These are phyloP conservation scores for Chlorella sp. DNA, from an alignment of 139 green algal species.

Conservation along the genomic window DNA sequence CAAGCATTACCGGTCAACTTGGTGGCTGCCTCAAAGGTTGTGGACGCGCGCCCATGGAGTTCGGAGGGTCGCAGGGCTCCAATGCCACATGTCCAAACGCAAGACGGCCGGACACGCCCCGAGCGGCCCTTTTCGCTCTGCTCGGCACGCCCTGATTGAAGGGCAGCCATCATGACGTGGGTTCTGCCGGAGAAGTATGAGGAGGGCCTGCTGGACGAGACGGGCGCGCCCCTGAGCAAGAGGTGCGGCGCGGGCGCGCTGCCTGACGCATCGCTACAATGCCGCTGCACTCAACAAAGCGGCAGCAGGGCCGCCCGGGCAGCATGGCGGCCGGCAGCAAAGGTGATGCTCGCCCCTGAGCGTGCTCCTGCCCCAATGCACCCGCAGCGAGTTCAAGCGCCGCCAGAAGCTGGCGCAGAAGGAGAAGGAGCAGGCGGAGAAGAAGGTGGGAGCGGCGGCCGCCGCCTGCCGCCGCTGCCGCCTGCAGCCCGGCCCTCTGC, in stretches of 20 bases:
- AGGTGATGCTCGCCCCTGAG: neutral
- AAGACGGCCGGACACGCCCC: too few species aligned
- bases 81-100: too few species aligned
- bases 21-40: too few species aligned
- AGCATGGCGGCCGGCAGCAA: neutral
- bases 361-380: neutral
- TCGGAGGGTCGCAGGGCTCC: too few species aligned
- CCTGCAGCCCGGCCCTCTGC: neutral
- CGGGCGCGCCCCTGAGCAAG: constrained; percentile 86
- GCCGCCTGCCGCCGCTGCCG: neutral
- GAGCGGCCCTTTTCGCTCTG: too few species aligned
- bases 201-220: constrained; percentile 88
- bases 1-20: too few species aligned
- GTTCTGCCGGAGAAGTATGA: constrained; percentile 53
- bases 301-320: too few species aligned
- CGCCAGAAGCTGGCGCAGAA: constrained; percentile 79
- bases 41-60: too few species aligned
- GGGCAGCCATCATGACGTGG: constrained; percentile 9
- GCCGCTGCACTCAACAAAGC: too few species aligned
- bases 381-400: constrained; percentile 90
- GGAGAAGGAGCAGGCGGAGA: constrained; percentile 83
- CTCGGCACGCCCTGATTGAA: too few species aligned
- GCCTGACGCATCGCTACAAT: neutral
- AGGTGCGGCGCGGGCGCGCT: constrained; percentile 70
- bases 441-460: constrained; percentile 64